A percentile compares a stretch with the other conserved stretches of the same genome.
phyloP scores from a whole-genome alignment of 139 green algal species.

The Pseudopediastrum boryanum region DNA sequence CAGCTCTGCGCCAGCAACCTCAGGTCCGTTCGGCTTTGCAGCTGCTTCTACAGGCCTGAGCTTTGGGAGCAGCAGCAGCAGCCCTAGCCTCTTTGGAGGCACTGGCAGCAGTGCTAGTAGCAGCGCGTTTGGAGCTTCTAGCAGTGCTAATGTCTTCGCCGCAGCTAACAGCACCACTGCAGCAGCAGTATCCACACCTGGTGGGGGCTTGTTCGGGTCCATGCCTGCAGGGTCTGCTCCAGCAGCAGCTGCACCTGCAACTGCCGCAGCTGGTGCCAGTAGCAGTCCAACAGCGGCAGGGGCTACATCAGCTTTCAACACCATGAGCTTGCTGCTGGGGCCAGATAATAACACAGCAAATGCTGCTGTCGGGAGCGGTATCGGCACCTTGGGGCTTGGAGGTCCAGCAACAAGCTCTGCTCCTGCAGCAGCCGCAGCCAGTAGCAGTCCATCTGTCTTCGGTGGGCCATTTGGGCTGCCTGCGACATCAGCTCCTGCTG shows the following conservation, averaged over 20 bases:
- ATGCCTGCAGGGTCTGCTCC: background rate
- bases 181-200: background rate
- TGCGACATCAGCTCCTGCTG: background rate
- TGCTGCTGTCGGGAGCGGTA: background rate
- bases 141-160: too few species aligned
- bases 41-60: background rate
- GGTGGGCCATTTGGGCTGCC: background rate
- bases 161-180: background rate
- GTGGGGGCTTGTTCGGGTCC: background rate
- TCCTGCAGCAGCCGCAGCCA: background rate
- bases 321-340: background rate
- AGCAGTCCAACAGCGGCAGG: slow-evolving; percentile 2
- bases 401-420: background rate
- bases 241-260: background rate
- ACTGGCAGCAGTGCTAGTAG: background rate
- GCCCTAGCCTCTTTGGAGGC: slow-evolving; percentile 2
- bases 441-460: background rate
- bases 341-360: background rate
- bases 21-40: background rate
- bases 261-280: background rate
- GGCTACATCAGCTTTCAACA: background rate
- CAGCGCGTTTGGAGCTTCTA: slow-evolving; percentile 14
- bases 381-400: background rate
- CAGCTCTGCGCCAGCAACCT: background rate
- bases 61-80: background rate